Percentiles rank a stretch among this genome's conserved stretches.
phyloP scores from a whole-genome alignment of 495 filamentous ascomycete species.

The Tuber indicum region DNA sequence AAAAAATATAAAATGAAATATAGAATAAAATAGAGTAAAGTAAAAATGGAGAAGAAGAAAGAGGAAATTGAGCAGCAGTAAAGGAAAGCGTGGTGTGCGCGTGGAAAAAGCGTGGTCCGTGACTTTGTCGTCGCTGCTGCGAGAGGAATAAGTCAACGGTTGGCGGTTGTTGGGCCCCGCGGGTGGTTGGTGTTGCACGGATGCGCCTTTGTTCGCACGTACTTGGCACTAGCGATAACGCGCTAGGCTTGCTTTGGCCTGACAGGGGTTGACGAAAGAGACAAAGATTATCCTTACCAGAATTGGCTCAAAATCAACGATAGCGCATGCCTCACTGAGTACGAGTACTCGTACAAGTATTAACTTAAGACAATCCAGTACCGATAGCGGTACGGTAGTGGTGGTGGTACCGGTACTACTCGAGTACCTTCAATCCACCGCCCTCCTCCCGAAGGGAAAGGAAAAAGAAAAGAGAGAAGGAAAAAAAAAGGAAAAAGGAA shows the following conservation, averaged over 20 bases:
- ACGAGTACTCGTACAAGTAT: neutral
- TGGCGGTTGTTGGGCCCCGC: conserved; percentile 12
- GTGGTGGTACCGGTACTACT: neutral
- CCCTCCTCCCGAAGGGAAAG: neutral
- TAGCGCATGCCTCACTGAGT: conserved; percentile 15
- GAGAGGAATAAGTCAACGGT: conserved; percentile 35
- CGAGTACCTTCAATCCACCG: too few species aligned
- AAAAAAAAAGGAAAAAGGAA: neutral
- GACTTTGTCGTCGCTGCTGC: conserved; percentile 31
- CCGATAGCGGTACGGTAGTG: neutral
- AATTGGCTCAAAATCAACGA: conserved; percentile 37
- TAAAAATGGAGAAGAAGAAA: conserved; percentile 14
- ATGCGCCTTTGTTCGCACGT: conserved; percentile 20
- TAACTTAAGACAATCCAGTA: neutral
- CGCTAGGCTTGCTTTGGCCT: conserved; percentile 32
- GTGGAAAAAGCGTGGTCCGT: conserved; percentile 33
- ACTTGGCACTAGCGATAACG: conserved; percentile 34
- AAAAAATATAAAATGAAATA: conserved; percentile 30
- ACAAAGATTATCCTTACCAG: conserved; percentile 33
- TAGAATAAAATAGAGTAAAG: conserved; percentile 23
- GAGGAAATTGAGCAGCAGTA: conserved; percentile 13
- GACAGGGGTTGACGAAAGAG: conserved; percentile 32
- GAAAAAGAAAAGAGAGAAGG: neutral
- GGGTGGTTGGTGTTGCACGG: conserved; percentile 34
- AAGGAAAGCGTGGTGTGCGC: conserved; percentile 31